These are phyloP conservation scores for Bipolaris bicolor DNA, from an alignment of 2,329 filamentous ascomycete species.

Conservation along the genomic window DNA sequence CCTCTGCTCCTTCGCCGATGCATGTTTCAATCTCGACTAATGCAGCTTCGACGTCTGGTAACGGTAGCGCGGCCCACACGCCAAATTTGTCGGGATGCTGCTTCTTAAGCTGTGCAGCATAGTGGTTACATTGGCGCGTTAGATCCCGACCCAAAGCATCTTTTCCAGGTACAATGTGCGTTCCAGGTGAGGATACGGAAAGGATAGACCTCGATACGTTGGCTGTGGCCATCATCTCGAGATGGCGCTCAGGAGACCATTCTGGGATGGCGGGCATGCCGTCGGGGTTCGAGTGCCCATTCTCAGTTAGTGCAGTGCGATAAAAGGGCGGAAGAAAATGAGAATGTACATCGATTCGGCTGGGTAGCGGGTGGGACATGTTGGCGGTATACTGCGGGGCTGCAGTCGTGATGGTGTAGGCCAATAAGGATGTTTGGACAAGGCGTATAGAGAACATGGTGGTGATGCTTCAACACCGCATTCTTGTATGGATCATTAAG, in stretches of 20 bases:
- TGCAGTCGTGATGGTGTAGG: background rate
- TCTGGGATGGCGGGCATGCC: constrained; percentile 57
- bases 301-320: constrained; percentile 47
- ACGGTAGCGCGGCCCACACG: constrained; percentile 61
- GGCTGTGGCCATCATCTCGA: constrained; percentile 58
- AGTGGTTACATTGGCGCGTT: constrained; percentile 51
- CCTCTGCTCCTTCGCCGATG: constrained; percentile 55
- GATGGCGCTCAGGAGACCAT: constrained; percentile 57
- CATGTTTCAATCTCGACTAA: constrained; percentile 57
- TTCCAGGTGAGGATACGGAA: constrained; percentile 62
- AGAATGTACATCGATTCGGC: constrained; percentile 56
- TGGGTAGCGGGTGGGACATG: constrained; percentile 31
- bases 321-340: constrained; percentile 56
- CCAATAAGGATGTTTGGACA: background rate
- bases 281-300: constrained; percentile 55
- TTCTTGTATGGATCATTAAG: background rate
- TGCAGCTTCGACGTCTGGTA: constrained; percentile 57
- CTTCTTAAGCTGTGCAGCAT: constrained; percentile 50
- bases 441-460: background rate
- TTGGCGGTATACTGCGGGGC: constrained; percentile 3
- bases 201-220: constrained; percentile 61
- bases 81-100: constrained; percentile 53
- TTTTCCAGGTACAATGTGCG: constrained; percentile 53
- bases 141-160: constrained; percentile 46
- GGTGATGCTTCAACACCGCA: background rate